Evolutionary conservation across 2,329 filamentous ascomycete genomes (phyloP).

Genomic region (Phaeosphaeriaceae sp.): DNA sequence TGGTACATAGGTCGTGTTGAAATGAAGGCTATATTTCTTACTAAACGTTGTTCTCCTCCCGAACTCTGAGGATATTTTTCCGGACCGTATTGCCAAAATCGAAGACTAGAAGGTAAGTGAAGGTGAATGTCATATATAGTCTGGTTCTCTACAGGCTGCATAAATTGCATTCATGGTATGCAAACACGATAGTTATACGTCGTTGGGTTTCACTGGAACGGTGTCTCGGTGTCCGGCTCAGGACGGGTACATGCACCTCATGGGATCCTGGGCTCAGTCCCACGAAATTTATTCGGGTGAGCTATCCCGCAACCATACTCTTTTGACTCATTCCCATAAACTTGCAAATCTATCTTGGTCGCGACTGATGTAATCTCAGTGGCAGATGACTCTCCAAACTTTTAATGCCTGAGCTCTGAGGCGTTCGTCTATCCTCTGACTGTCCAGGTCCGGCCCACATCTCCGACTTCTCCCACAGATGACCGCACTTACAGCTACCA

Average conservation of each 20-base stretch:
- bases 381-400: conserved; percentile 41
- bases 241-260: conserved; percentile 19
- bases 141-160: not conserved
- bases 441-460: conserved; percentile 8
- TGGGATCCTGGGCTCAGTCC: conserved; percentile 23
- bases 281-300: conserved; percentile 31
- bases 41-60: too few relatives aligned
- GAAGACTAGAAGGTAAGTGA: too few relatives aligned
- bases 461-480: conserved; percentile 37
- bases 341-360: conserved; percentile 27
- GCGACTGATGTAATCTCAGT: conserved; percentile 28
- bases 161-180: not conserved
- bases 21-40: too few relatives aligned
- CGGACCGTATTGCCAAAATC: not conserved
- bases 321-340: conserved; percentile 27
- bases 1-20: too few relatives aligned
- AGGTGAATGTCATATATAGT: not conserved
- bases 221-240: conserved; percentile 25
- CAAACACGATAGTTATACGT: too few relatives aligned
- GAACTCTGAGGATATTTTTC: too few relatives aligned
- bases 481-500: conserved; percentile 31
- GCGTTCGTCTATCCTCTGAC: conserved; percentile 20
- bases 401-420: conserved; percentile 27
- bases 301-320: conserved; percentile 16
- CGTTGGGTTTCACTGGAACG: not conserved